Evolutionary conservation across 192 early-diverging fungal species (phyloP).

Genomic region (Mortierella hygrophila): DNA sequence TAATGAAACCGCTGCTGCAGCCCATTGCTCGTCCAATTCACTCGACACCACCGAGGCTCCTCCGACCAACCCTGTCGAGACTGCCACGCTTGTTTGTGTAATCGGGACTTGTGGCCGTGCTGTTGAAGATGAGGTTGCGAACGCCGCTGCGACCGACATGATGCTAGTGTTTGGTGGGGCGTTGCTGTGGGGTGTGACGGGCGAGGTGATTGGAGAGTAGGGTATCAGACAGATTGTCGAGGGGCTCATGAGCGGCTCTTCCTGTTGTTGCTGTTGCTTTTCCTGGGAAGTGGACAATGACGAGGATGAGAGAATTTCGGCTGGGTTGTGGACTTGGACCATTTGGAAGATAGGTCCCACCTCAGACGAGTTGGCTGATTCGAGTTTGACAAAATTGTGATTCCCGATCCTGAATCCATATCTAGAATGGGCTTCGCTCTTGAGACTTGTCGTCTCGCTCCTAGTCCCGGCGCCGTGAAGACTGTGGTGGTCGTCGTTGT

Average conservation of each 20-base stretch:
- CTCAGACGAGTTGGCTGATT: background rate
- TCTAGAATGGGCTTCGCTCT: background rate
- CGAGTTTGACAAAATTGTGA: background rate
- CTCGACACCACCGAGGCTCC: background rate
- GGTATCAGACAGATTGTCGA: background rate
- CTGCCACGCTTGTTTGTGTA: background rate
- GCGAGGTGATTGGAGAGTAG: background rate
- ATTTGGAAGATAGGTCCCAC: background rate
- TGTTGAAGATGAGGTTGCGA: background rate
- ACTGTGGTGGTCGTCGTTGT: background rate
- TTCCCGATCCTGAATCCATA: background rate
- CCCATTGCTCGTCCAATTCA: background rate
- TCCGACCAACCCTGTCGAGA: background rate
- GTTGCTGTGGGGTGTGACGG: background rate
- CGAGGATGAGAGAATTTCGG: background rate
- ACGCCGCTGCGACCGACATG: background rate
- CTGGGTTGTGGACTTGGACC: background rate
- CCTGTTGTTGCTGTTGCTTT: background rate
- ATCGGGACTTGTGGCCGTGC: background rate
- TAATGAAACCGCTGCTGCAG: background rate
- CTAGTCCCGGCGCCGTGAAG: background rate
- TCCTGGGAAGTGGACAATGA: too few species aligned
- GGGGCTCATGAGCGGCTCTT: background rate
- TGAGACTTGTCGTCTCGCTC: background rate
- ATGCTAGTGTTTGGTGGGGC: background rate